Evolutionary conservation across 78 protist genomes (phyloP), one percentile per base, ranked within the genome.

Genomic region (Mantamonas sphyraenae): DNA sequence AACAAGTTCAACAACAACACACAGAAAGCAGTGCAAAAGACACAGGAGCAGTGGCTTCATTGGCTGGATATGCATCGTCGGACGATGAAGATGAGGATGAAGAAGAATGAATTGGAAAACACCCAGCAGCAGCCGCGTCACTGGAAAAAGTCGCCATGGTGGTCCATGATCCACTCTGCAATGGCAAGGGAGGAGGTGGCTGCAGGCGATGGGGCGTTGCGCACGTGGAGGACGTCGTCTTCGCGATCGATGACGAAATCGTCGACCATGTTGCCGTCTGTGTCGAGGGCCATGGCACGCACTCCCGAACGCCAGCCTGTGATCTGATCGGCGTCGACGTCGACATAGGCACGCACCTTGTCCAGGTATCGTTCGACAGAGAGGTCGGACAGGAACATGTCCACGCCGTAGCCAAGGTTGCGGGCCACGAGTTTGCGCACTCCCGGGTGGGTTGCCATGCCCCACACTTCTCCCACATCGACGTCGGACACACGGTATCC

Each of bases 151-250:
- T n/a, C n/a, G n/a, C n/a, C n/a, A n/a, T n/a, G n/a, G n/a, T n/a
- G n/a, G 51, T 72, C 53, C 5, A 63, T 72, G 28, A 84, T 61
- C 38, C 61, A 71, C 22, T 68, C 43, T 3, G 85, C 86, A 39
- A 85, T 75, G 28, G 90, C 86, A 3, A 85, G 56, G 17, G 81
- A 69, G 5, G 86, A 68, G 20, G 90, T 85, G 3, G 86, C 85
- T 4, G 82, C 72, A 19, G 90, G 90, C 19, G 90, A 85, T 0
- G 90, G 90, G 28, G 84, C 76, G 37, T 80, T 85, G 38, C 86
- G 39, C 19, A 85, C 81, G 28, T 74, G 80, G 8, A 85, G 8
- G 17, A 76, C 45, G 20, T 63, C 56, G n/a, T 34, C 24, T 20
- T 55, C 51, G 8, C 19, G 42, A 24, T 77, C 82, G 30, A 77